Evolutionary conservation across 2,329 filamentous ascomycete genomes (phyloP).

Genomic region (Pseudogymnoascus sp.): DNA sequence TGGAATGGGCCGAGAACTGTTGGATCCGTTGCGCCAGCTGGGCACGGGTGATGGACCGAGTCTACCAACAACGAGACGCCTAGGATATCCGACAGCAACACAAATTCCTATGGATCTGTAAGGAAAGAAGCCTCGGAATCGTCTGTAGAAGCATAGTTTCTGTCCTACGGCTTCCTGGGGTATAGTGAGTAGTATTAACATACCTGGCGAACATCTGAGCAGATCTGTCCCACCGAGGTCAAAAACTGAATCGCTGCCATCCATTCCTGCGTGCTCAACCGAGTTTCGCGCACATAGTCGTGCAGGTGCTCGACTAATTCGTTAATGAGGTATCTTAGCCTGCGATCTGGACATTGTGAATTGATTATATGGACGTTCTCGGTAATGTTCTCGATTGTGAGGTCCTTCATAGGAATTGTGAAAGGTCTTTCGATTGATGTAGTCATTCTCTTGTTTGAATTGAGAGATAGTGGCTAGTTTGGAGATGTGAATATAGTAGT

Average conservation of each 20-base stretch:
- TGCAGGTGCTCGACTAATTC: constrained; percentile 69
- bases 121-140: too few relatives aligned
- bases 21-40: constrained; percentile 59
- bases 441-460: too few relatives aligned
- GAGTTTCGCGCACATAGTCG: constrained; percentile 72
- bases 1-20: constrained; percentile 78
- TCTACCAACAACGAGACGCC: constrained; percentile 75
- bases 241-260: constrained; percentile 65
- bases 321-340: constrained; percentile 64
- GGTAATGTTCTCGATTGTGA: constrained; percentile 74
- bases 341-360: constrained; percentile 54
- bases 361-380: constrained; percentile 69
- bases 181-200: too few relatives aligned
- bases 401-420: constrained; percentile 45
- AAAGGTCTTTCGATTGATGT: too few relatives aligned
- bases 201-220: constrained; percentile 61
- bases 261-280: constrained; percentile 71
- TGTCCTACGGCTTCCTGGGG: too few relatives aligned
- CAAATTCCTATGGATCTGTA: constrained; percentile 52
- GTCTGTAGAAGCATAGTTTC: too few relatives aligned
- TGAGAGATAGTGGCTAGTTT: too few relatives aligned
- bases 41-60: constrained; percentile 76
- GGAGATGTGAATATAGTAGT: too few relatives aligned
- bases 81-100: constrained; percentile 71
- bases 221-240: constrained; percentile 63